Evolutionary conservation across 495 filamentous ascomycete genomes (phyloP), one percentile per base, ranked within the genome.

Genomic region (Stereocaulon alpinum): DNA sequence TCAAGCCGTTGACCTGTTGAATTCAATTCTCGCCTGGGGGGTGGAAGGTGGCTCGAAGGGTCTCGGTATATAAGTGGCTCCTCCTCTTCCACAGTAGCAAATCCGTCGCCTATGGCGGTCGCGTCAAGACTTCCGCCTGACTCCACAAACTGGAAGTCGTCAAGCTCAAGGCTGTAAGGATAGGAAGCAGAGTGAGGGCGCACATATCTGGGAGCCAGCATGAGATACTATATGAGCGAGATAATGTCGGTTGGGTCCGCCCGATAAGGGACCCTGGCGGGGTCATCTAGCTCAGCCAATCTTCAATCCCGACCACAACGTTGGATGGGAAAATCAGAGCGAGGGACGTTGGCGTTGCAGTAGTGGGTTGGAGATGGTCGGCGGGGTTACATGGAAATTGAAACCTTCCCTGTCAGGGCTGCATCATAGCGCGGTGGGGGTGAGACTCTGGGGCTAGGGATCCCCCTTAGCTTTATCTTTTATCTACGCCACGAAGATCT

Each of bases 391-490:
- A 45, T 22, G 12, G 4, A 22, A 11, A 29, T 15, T 37, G 27
- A 56, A 41, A 24, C 18, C 15, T 30, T 56, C 41, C 47, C 47
- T 50, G 47, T 56, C 51, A 20, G 24, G 32, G 32, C 20, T 54
- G 20, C 43, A 45, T 18, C 17, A 45, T 45, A 37, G 34, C 34
- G 34, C 27, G 24, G 47, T n/a, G 47, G 47, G 47, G 47, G 47
- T 12, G 5, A 15, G 7, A 11, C 11, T 24, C 11, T 40, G 22
- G 29, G 41, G 40, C 27, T 45, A 47, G 1, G 42, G 42, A 53
- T 53, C 50, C 27, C 17, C 15, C 32, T 47, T 58, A 51, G 32
- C 56, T 56, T 63, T 60, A 63, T 63, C 61, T 63, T 50, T 45
- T 43, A 54, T 59, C 43, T 34, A n/a, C 37, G 20, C 37, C 15